Evolutionary conservation across 305 asterid genomes (phyloP).

Genomic region (Solanum aculeatissimum): DNA sequence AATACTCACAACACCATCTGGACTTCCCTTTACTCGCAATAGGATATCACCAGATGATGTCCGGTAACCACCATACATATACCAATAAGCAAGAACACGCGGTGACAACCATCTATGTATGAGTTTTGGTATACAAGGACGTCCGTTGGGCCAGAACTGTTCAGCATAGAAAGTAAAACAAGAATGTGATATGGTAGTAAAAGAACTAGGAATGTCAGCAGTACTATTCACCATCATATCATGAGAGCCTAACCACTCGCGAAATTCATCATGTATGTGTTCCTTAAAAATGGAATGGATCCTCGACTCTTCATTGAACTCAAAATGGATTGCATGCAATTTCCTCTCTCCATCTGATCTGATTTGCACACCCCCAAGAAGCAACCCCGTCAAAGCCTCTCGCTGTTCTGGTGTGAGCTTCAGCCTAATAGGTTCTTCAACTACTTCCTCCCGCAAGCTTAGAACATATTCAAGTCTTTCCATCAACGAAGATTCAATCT

Average conservation of each 20-base stretch:
- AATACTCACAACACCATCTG: slow-evolving; percentile 46
- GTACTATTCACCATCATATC: slow-evolving; percentile 11
- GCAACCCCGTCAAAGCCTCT: slow-evolving; percentile 63
- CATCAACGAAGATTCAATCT: slow-evolving; percentile 44
- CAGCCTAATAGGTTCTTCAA: slow-evolving; percentile 24
- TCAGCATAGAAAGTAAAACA: slow-evolving; percentile 61
- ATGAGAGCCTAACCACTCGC: slow-evolving; percentile 51
- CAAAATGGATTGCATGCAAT: slow-evolving; percentile 33
- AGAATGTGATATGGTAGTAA: slow-evolving; percentile 45
- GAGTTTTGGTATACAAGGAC: slow-evolving; percentile 57
- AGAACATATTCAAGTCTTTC: slow-evolving; percentile 42
- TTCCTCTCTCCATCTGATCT: slow-evolving; percentile 31
- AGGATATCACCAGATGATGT: slow-evolving; percentile 72
- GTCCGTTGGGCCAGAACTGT: slow-evolving; percentile 57
- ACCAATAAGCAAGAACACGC: slow-evolving; percentile 90
- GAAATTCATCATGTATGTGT: slow-evolving; percentile 51
- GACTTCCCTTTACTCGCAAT: slow-evolving; percentile 49
- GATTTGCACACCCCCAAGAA: slow-evolving; percentile 59
- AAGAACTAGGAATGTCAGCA: slow-evolving; percentile 29
- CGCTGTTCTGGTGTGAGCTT: slow-evolving; percentile 74
- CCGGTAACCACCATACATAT: slow-evolving; percentile 76
- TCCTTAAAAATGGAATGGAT: slow-evolving; percentile 43
- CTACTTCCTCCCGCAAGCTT: slow-evolving; percentile 28
- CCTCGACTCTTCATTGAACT: slow-evolving; percentile 40
- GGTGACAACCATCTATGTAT: slow-evolving; percentile 87